Evolutionary conservation across 257 asterid species (phyloP), one percentile per base, ranked within the genome.

Genomic region (Fraxinus quadrangulata): DNA sequence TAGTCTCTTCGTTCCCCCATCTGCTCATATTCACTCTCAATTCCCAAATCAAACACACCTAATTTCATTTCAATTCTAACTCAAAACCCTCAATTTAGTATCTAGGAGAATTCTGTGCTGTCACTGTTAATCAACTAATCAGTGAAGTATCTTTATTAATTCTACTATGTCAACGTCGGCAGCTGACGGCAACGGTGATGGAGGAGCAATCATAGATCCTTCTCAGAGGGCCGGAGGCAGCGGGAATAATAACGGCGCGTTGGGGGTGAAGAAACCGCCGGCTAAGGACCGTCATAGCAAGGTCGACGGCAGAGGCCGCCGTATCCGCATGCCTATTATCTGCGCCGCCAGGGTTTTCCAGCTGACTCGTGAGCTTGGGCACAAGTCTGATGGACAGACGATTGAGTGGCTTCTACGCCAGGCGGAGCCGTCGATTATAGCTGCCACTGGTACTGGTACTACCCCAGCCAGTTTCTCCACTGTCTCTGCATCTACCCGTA

Each of bases 291-390:
- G 99, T 0, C 99, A 94, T 78, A 94, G 98, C 88, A 94, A 94
- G 71, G 99, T 94, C 45, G 97, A 92, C 76, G 99, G 99, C 10
- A 87, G 99, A 0, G 99, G 99, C 19, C 89, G 99, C 42, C 97
- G 99, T 49, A 94, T 94, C 71, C 96, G 99, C 77, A 94, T 94
- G 99, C 99, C 99, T 3, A 94, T 94, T 75, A 91, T 94, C 61
- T 94, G 99, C 68, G 99, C 99, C 14, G 99, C 99, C 63, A 86
- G 99, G 76, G 99, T 94, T 37, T 94, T 94, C 75, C 99, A 94
- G 91, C 92, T 94, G 67, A 94, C 99, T 0, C 85, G 98, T 0
- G 99, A 94, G 84, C 88, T 94, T 0, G 99, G 98, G 24, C 98
- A 93, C 81, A 94, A 94, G 87, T 92, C 97, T n/a, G 99, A 94